Base-by-base conservation (phyloP, 176 grass and related monocot species). In the Bothriochloa decipiens region DNA sequence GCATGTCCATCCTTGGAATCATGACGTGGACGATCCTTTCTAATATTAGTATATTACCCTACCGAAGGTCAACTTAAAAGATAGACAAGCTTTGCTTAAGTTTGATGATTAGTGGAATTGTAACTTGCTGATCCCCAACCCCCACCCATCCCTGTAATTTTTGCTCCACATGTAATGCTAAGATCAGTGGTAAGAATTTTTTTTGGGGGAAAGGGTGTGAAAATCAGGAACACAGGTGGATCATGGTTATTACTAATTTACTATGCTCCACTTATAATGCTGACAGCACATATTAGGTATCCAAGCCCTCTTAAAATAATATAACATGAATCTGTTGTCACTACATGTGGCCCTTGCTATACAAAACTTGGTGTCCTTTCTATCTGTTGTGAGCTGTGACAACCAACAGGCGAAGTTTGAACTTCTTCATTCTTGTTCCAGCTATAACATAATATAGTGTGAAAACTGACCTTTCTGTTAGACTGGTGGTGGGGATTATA, bases 11-110 rank as follows among this genome's bases (percentile, higher is more conserved):
- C 28, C 35, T 29, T 87, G 45, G 46, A 74, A 41, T 64, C 20
- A 81, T 68, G 70, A 81, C 68, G 23, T 39, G 50, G 25, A 83
- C 7, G 40, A 70, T 33, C 50, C 57, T 87, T 60, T 76, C 16
- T 8, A 70, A 77, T 40, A 40, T 82, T n/a, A n/a, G n/a, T 82
- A 76, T 66, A 20, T 14, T 82, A 35, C 16, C 11, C 39, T 40
- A 40, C 39, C 8, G 47, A 18, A 4, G 42, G 42, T 49, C 65
- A 69, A 35, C 27, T 70, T 4, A 39, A 74, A 72, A 52, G 49
- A 70, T 47, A 53, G 43, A 39, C 22, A 25, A 73, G 2, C 65
- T 29, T 80, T 49, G 26, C 26, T 79, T 27, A 23, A 25, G 28
- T 37, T 10, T 62, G 41, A 33, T 86, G 17, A 66, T 86, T 74